Percentiles rank a stretch among this genome's conserved stretches.
phyloP scores from a whole-genome alignment of 176 grass and related monocot species.

The Musa itinerans region DNA sequence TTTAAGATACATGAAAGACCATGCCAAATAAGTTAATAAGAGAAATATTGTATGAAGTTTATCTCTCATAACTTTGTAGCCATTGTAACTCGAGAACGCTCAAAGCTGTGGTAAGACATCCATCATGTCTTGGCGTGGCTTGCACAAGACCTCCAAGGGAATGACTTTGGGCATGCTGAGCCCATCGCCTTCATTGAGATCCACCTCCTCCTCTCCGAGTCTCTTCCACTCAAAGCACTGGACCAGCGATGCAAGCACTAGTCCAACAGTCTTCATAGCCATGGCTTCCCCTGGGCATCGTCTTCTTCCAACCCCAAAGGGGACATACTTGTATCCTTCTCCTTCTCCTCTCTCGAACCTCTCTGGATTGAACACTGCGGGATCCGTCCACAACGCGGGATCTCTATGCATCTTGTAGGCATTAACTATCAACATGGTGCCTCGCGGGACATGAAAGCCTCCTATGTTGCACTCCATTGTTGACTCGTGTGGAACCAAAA shows the following conservation, averaged over 20 bases:
- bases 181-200: constrained; percentile 16
- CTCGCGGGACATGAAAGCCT: constrained; percentile 20
- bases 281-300: constrained; percentile 39
- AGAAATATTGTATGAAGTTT: no score
- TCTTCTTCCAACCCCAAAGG: constrained; percentile 48
- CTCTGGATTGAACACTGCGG: constrained; percentile 33
- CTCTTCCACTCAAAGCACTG: constrained; percentile 40
- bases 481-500: constrained; percentile 33
- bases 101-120: not conserved
- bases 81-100: not conserved
- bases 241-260: constrained; percentile 21
- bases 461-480: constrained; percentile 19
- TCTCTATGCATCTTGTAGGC: constrained; percentile 49
- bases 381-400: constrained; percentile 18
- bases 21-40: no score
- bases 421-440: constrained; percentile 46
- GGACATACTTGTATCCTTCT: constrained; percentile 9
- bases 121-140: not conserved
- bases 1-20: no score
- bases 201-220: constrained; percentile 17
- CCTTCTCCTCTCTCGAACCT: constrained; percentile 19
- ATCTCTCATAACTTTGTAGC: no score
- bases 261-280: not conserved
- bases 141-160: constrained; percentile 19
- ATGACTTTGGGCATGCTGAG: constrained; percentile 5